Evolutionary conservation across 1,139 yeast genomes (phyloP).

Genomic region (Kodamaea anthophila): DNA sequence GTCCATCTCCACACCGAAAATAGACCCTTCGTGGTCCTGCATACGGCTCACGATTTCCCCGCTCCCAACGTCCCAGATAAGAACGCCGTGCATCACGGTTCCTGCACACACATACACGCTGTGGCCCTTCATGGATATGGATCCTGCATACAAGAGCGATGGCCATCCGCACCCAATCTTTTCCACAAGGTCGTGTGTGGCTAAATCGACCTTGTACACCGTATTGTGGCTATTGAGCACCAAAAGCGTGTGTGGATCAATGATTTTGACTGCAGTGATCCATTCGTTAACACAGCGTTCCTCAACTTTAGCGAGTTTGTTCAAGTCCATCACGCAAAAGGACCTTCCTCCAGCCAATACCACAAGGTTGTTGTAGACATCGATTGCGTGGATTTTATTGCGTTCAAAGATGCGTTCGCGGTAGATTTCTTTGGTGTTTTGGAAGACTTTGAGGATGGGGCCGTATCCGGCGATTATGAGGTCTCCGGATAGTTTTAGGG

Average conservation of each 20-base stretch:
- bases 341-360: constrained; percentile 73
- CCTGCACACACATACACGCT: constrained; percentile 69
- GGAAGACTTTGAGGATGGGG: constrained; percentile 51
- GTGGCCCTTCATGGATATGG: constrained; percentile 45
- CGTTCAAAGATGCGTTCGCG: constrained; percentile 49
- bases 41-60: constrained; percentile 48
- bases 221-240: constrained; percentile 79
- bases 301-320: constrained; percentile 8
- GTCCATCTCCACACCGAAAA: constrained; percentile 72
- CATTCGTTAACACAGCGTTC: constrained; percentile 68
- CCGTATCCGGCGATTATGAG: constrained; percentile 70
- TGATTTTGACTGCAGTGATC: constrained; percentile 59
- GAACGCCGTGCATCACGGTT: constrained; percentile 84
- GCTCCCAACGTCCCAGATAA: constrained; percentile 61
- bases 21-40: constrained; percentile 82
- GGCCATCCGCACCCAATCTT: constrained; percentile 59
- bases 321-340: constrained; percentile 37
- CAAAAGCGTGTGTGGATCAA: constrained; percentile 31
- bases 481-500: constrained; percentile 41
- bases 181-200: constrained; percentile 22
- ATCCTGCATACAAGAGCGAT: constrained; percentile 83
- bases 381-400: constrained; percentile 77
- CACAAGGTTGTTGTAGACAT: constrained; percentile 28
- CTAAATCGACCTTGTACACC: constrained; percentile 44
- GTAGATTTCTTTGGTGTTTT: constrained; percentile 14